Percentiles rank a stretch among this genome's conserved stretches.
Conservation (phyloP, 345 rosid genomes). For the Linum lewisii region DNA sequence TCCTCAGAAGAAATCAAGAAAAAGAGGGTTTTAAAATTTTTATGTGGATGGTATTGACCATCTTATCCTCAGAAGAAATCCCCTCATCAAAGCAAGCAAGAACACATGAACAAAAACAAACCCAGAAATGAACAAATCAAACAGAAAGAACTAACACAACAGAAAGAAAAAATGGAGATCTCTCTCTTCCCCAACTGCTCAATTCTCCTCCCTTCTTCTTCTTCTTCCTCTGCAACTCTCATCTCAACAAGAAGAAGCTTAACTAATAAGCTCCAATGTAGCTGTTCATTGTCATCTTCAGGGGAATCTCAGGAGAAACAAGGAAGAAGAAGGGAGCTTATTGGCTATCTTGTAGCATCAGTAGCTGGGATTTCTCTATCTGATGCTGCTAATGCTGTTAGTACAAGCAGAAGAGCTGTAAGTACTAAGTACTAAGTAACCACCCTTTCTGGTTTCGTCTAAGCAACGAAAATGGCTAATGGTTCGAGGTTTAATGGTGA, state of each 20-base stretch:
- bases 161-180: slow-evolving; percentile 45
- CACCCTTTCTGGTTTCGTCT: neutral
- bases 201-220: slow-evolving; percentile 16
- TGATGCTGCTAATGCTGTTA: slow-evolving; percentile 69
- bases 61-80: too few relatives aligned
- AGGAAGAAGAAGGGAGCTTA: slow-evolving; percentile 50
- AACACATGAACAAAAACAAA: too few relatives aligned
- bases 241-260: neutral
- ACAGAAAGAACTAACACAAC: neutral
- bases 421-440: too few relatives aligned
- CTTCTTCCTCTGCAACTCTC: slow-evolving; percentile 10
- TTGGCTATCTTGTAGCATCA: slow-evolving; percentile 46
- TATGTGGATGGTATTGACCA: slow-evolving; percentile 25
- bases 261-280: slow-evolving; percentile 17
- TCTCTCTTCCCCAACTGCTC: slow-evolving; percentile 24
- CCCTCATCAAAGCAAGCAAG: too few relatives aligned
- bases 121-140: too few relatives aligned
- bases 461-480: too few relatives aligned
- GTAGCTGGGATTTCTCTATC: slow-evolving; percentile 37
- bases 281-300: slow-evolving; percentile 39
- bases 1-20: too few relatives aligned
- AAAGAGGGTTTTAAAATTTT: too few relatives aligned
- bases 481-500: too few relatives aligned
- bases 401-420: slow-evolving; percentile 95
- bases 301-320: slow-evolving; percentile 17